Evolutionary conservation across 1,284 basidiomycete species (phyloP).

Genomic region (Athelia sp.): DNA sequence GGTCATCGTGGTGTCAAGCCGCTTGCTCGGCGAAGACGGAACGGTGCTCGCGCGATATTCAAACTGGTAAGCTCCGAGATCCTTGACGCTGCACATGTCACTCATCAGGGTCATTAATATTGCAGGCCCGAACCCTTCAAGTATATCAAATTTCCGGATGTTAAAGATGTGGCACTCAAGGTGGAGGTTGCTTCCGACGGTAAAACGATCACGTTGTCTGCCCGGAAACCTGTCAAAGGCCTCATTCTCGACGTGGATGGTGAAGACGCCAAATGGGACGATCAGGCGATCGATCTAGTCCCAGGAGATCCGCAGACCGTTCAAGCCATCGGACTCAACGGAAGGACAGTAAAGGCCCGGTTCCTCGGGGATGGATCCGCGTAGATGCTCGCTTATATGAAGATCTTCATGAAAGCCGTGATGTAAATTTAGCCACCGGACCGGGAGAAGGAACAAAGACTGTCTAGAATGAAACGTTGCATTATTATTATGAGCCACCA

Average conservation of each 20-base stretch:
- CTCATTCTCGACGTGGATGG: slow-evolving; percentile 76
- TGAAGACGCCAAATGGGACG: slow-evolving; percentile 69
- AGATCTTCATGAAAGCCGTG: not conserved
- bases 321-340: slow-evolving; percentile 57
- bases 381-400: slow-evolving; percentile 38
- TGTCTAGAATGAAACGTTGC: slow-evolving; percentile 2
- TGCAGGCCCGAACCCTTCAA: slow-evolving; percentile 88
- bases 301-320: slow-evolving; percentile 77
- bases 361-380: slow-evolving; percentile 74
- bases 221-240: slow-evolving; percentile 76
- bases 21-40: slow-evolving; percentile 55
- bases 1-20: slow-evolving; percentile 71
- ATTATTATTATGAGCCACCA: slow-evolving; percentile 31
- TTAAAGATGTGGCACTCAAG: slow-evolving; percentile 51
- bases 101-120: slow-evolving; percentile 4
- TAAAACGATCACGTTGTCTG: slow-evolving; percentile 57
- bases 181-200: slow-evolving; percentile 49
- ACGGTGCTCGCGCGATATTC: slow-evolving; percentile 70
- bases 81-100: slow-evolving; percentile 7
- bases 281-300: slow-evolving; percentile 85
- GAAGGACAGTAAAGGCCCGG: slow-evolving; percentile 58
- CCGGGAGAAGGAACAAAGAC: slow-evolving; percentile 10
- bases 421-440: not conserved
- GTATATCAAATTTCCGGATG: slow-evolving; percentile 75
- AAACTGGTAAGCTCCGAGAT: slow-evolving; percentile 55